These are phyloP conservation scores for Pichia norvegensis DNA, from an alignment of 1,139 yeast species.

Conservation along the genomic window DNA sequence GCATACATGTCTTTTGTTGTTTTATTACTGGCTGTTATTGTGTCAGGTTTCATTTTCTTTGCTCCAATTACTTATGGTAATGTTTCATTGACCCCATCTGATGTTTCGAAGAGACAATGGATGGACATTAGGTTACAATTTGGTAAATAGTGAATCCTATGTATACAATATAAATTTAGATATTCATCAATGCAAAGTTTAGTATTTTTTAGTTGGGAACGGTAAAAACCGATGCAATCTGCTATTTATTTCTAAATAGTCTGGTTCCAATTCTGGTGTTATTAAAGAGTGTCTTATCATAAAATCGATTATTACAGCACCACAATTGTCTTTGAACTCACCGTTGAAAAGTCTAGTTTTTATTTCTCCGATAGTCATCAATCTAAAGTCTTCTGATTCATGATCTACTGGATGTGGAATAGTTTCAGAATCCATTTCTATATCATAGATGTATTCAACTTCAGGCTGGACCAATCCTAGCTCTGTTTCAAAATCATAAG, in stretches of 20 bases:
- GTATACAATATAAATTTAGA: not conserved
- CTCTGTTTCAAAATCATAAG: slow-evolving; percentile 30
- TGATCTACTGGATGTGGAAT: slow-evolving; percentile 74
- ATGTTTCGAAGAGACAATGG: slow-evolving; percentile 72
- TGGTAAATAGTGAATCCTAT: slow-evolving; percentile 39
- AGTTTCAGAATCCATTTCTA: slow-evolving; percentile 44
- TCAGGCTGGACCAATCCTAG: slow-evolving; percentile 75
- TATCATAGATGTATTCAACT: slow-evolving; percentile 71
- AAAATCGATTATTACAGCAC: slow-evolving; percentile 70
- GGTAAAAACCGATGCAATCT: slow-evolving; percentile 65
- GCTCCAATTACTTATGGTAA: slow-evolving; percentile 86
- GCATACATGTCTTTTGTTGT: slow-evolving; percentile 33
- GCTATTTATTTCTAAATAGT: slow-evolving; percentile 48
- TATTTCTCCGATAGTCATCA: slow-evolving; percentile 57
- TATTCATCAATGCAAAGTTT: too few relatives aligned
- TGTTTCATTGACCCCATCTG: slow-evolving; percentile 50
- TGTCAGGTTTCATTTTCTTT: slow-evolving; percentile 63
- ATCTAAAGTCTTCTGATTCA: slow-evolving; percentile 67
- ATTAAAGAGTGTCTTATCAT: slow-evolving; percentile 67
- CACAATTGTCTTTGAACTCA: slow-evolving; percentile 87
- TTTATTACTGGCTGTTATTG: slow-evolving; percentile 39
- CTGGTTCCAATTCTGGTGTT: slow-evolving; percentile 41
- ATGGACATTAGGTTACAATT: slow-evolving; percentile 76
- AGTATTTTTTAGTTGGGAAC: slow-evolving; percentile 43
- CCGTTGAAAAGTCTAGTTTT: slow-evolving; percentile 38